Evolutionary conservation across 768 basidiomycete genomes (phyloP), one percentile per base, ranked within the genome.

Genomic region (Agrocybe chaxingu): DNA sequence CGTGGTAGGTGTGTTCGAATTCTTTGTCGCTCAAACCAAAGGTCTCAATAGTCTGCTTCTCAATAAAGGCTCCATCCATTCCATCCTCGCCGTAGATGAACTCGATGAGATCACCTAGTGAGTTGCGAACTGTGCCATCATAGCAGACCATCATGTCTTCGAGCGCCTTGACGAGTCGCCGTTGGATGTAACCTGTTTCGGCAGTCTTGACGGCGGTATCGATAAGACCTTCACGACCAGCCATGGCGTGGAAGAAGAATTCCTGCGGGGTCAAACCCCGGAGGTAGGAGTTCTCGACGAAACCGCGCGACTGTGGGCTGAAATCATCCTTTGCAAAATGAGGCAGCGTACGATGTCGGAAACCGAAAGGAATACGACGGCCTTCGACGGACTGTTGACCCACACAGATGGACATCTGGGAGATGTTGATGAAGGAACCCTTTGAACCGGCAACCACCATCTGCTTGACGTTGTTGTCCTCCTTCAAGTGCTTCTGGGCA

Each of bases 221-320:
- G 62, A 98, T 98, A 47, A 99, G 71, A 77, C 97, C 97, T 70
- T 98, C 97, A 59, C 97, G 91, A 70, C 97, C 96, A 61, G 96
- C 96, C 96, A 98, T 98, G 50, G 97, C 97, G 68, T 99, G 97
- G 84, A 99, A 98, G 80, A 98, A 98, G 78, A 92, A 99, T 65
- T 99, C 97, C 57, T 98, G 94, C 0, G 97, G 96, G 2, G 95
- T 98, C 52, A 99, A 67, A 19, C 97, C 95, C 50, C 95, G 89
- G 32, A 98, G 77, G 62, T 98, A 98, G 16, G 97, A 98, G 66
- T 99, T 99, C 69, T 98, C 97, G 53, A 99, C 97, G 66, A 98
- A 99, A 12, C 97, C 97, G 48, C 96, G 87, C 5, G 97, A 89
- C 63, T 98, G 96, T 1, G 97, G 94, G 62, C 92, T 92, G 74